Evolutionary conservation across 2,329 filamentous ascomycete genomes (phyloP).

Genomic region (Blastomyces percursus): DNA sequence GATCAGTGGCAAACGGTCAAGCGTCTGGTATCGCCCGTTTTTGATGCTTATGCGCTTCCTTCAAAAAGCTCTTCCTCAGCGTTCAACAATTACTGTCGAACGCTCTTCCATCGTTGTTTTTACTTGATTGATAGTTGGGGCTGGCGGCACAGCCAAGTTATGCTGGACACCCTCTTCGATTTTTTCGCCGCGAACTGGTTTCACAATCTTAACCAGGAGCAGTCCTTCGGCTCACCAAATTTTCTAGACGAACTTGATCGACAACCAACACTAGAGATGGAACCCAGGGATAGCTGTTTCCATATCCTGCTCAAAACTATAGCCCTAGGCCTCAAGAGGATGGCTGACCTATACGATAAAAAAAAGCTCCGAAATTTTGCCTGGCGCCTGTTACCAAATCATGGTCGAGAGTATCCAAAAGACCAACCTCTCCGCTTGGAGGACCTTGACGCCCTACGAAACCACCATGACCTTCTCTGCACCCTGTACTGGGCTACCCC

Average conservation of each 20-base stretch:
- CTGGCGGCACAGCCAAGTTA: conserved; percentile 45
- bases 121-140: conserved; percentile 45
- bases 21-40: conserved; percentile 36
- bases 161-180: conserved; percentile 46
- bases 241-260: conserved; percentile 44
- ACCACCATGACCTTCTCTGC: conserved; percentile 51
- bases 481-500: conserved; percentile 50
- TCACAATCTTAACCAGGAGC: conserved; percentile 43
- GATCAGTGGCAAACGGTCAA: conserved; percentile 44
- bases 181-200: conserved; percentile 48
- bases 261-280: conserved; percentile 35
- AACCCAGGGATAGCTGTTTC: conserved; percentile 44
- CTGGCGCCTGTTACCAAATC: conserved; percentile 49
- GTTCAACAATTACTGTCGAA: conserved; percentile 47
- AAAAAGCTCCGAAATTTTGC: conserved; percentile 47
- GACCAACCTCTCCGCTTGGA: conserved; percentile 43
- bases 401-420: conserved; percentile 50
- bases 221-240: conserved; percentile 40
- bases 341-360: conserved; percentile 38
- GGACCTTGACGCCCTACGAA: conserved; percentile 48
- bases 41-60: conserved; percentile 38
- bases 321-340: conserved; percentile 38
- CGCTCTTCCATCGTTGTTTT: conserved; percentile 43
- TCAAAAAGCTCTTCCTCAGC: conserved; percentile 31
- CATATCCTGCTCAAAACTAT: conserved; percentile 50